These are phyloP conservation scores for Xylaria grammica DNA, from an alignment of 495 filamentous ascomycete genomes.

Conservation along the genomic window DNA sequence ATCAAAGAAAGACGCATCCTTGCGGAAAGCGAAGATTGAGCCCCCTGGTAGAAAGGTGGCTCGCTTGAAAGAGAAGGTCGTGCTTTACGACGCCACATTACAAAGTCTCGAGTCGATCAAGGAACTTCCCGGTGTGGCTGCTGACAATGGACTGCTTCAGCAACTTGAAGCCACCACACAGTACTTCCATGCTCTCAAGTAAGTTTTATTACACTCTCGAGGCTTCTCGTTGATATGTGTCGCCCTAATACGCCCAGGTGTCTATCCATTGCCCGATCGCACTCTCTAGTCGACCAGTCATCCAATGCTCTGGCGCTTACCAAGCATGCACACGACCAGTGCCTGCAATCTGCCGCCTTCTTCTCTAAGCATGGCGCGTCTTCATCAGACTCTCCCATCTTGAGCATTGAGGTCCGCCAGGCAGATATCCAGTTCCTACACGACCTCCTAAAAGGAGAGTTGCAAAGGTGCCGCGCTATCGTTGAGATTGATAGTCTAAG, in stretches of 20 bases:
- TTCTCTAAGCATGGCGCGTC: conserved; percentile 32
- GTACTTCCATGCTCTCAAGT: conserved; percentile 92
- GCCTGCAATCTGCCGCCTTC: conserved; percentile 44
- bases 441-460: conserved; percentile 65
- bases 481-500: conserved; percentile 74
- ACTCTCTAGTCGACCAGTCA: conserved; percentile 72
- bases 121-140: conserved; percentile 88
- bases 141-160: conserved; percentile 74
- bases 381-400: conserved; percentile 37
- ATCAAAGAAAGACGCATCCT: conserved; percentile 48
- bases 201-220: conserved; percentile 39
- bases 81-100: conserved; percentile 90
- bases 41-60: conserved; percentile 70
- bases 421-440: conserved; percentile 62
- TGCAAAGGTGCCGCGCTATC: conserved; percentile 79
- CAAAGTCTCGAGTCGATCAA: conserved; percentile 88
- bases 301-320: conserved; percentile 86
- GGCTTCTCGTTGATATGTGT: not conserved
- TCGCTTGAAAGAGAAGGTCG: conserved; percentile 83
- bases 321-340: conserved; percentile 67
- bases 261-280: conserved; percentile 83
- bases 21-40: conserved; percentile 59
- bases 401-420: conserved; percentile 64
- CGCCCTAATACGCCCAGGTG: conserved; percentile 58
- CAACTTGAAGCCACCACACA: conserved; percentile 77